phyloP scores from a whole-genome alignment of 805 yeast genomes.

The Candida tallmaniae region DNA sequence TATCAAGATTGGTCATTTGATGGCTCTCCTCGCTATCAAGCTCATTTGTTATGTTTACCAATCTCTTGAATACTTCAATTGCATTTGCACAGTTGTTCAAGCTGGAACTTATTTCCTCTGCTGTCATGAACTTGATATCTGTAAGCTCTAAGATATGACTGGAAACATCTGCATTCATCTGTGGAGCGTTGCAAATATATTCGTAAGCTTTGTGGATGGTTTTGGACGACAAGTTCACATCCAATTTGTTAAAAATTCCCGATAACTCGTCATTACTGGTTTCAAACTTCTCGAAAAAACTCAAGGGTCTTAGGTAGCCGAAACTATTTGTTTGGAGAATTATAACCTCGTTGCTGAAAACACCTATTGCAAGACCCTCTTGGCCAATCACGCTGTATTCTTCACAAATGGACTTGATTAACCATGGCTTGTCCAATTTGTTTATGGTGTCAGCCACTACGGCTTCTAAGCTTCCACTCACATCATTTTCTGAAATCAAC shows the following conservation, averaged over 20 bases:
- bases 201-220: constrained; percentile 20
- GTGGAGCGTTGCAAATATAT: not conserved
- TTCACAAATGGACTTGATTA: constrained; percentile 65
- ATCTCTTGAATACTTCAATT: constrained; percentile 1
- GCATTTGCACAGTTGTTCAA: constrained; percentile 23
- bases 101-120: constrained; percentile 6
- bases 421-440: constrained; percentile 50
- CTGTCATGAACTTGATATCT: constrained; percentile 19
- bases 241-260: constrained; percentile 18
- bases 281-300: constrained; percentile 24
- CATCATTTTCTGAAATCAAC: too few relatives aligned
- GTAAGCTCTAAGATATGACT: constrained; percentile 18
- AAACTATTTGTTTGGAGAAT: constrained; percentile 30
- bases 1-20: not conserved
- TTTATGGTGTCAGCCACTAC: constrained; percentile 22
- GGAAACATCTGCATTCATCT: constrained; percentile 9
- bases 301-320: constrained; percentile 28
- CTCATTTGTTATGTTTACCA: not conserved
- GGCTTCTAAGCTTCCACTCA: constrained; percentile 2
- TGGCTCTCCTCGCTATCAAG: constrained; percentile 1
- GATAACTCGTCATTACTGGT: constrained; percentile 13
- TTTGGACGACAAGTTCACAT: constrained; percentile 24
- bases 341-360: constrained; percentile 14
- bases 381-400: constrained; percentile 60
- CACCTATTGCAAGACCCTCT: constrained; percentile 54